Evolutionary conservation across 371 early-diverging fungal species (phyloP), one percentile per base, ranked within the genome.

Genomic region (Choanephora cucurbitarum): DNA sequence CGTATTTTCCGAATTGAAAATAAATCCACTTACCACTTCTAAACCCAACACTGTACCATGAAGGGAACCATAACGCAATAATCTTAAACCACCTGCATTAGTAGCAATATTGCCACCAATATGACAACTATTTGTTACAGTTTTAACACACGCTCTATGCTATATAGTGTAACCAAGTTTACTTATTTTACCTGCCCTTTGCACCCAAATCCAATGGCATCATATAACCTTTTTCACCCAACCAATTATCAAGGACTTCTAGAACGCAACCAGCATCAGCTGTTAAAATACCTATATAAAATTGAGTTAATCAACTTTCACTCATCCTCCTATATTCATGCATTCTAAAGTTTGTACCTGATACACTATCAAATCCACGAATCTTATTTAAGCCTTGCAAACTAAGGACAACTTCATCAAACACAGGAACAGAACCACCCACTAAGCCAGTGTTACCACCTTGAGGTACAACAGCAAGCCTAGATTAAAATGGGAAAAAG

Each of bases 41-140:
- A 91, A 65, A 11, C 93, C 93, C 14, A 98, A 79, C 7, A 95
- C 96, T n/a, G 92, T 90, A 19, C 97, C 97, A 59, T 95, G 96
- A 40, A 98, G 81, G 9, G 92, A 88, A 21, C 98, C 98, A 72
- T 98, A 98, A 33, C 96, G 87, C 49, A 98, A 73, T 39, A 94
- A 75, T 50, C 97, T 82, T 54, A 98, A 81, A 11, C 99, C 98
- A 33, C 99, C 98, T 1, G 99, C 99, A 70, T 98, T 98, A 5
- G 98, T 95, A 10, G 98, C 91, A n/a, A 98, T 91, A 64, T 98
- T 98, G 43, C 99, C 98, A 48, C 99, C 99, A 59, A 98, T 94
- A 54, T 93, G 91, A 70, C 94, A 94, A 55, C 86, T 74, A 55
- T n/a, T n/a, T n/a, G n/a, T n/a, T 28, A 18, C n/a, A 13, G 11